Percentiles rank a stretch among this genome's conserved stretches.
These are phyloP conservation scores for Leucocoprinus birnbaumii DNA, from an alignment of 768 basidiomycete genomes.

Conservation along the genomic window DNA sequence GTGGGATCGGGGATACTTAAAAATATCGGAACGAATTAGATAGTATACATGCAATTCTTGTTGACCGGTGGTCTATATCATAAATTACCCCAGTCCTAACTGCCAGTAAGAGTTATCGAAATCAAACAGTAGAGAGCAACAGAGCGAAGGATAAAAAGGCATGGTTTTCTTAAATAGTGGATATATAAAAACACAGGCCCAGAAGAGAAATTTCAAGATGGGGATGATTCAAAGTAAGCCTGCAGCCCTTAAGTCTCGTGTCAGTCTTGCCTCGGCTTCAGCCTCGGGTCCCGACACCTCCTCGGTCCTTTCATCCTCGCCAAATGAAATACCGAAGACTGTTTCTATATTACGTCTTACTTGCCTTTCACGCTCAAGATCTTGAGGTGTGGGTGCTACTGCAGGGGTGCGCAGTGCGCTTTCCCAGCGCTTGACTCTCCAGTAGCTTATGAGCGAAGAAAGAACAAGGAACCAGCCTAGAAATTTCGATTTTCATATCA, in stretches of 20 bases:
- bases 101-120: neutral
- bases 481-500: slow-evolving; percentile 68
- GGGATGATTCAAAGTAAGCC: slow-evolving; percentile 42
- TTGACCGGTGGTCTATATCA: too few relatives aligned
- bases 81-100: too few relatives aligned
- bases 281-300: neutral
- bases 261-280: slow-evolving; percentile 26
- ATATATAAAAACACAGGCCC: neutral
- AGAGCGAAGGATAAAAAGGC: neutral
- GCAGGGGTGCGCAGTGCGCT: slow-evolving; percentile 52
- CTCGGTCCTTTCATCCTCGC: slow-evolving; percentile 18
- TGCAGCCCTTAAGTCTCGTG: slow-evolving; percentile 43
- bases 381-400: slow-evolving; percentile 38
- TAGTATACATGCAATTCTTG: too few relatives aligned
- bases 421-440: slow-evolving; percentile 87
- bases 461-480: slow-evolving; percentile 92
- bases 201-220: neutral
- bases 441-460: slow-evolving; percentile 78
- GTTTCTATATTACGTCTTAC: slow-evolving; percentile 49
- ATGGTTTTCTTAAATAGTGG: slow-evolving; percentile 6
- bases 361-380: slow-evolving; percentile 47
- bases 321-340: slow-evolving; percentile 47
- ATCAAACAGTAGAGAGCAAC: neutral
- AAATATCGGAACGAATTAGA: too few relatives aligned
- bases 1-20: neutral